A percentile compares a stretch with the other conserved stretches of the same genome.
Conservation (phyloP, 148 eudicot genomes). For the Rheum nobile region DNA sequence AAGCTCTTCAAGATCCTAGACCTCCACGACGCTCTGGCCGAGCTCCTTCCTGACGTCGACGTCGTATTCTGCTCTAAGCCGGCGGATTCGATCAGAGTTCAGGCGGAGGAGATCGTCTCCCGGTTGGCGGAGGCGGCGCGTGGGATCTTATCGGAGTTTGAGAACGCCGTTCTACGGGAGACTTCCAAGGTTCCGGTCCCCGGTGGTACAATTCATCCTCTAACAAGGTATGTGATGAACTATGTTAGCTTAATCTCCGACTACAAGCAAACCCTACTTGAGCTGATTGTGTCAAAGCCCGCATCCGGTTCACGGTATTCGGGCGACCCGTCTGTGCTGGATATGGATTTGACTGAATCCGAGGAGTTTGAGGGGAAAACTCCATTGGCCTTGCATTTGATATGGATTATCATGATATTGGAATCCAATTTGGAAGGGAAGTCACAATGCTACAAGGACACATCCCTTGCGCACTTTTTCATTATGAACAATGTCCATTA, state of each 20-base stretch:
- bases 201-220: constrained; percentile 84
- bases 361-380: constrained; percentile 44
- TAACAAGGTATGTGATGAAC: constrained; percentile 97
- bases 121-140: constrained; percentile 79
- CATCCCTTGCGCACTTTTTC: constrained; percentile 58
- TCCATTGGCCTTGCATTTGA: constrained; percentile 68
- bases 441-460: constrained; percentile 49
- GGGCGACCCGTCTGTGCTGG: constrained; percentile 45
- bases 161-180: constrained; percentile 72
- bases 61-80: constrained; percentile 49
- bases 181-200: constrained; percentile 74
- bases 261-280: constrained; percentile 67
- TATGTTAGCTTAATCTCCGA: constrained; percentile 75
- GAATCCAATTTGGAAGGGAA: constrained; percentile 61
- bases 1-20: constrained; percentile 78
- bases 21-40: constrained; percentile 55
- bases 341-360: constrained; percentile 31
- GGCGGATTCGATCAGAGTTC: constrained; percentile 51
- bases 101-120: constrained; percentile 65
- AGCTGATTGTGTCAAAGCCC: constrained; percentile 68
- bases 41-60: constrained; percentile 69
- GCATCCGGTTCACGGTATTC: constrained; percentile 50
- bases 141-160: constrained; percentile 82
- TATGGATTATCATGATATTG: constrained; percentile 64
- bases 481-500: constrained; percentile 85